Base-by-base conservation (phyloP, 2,329 filamentous ascomycete genomes). In the Xylariaceae sp. region DNA sequence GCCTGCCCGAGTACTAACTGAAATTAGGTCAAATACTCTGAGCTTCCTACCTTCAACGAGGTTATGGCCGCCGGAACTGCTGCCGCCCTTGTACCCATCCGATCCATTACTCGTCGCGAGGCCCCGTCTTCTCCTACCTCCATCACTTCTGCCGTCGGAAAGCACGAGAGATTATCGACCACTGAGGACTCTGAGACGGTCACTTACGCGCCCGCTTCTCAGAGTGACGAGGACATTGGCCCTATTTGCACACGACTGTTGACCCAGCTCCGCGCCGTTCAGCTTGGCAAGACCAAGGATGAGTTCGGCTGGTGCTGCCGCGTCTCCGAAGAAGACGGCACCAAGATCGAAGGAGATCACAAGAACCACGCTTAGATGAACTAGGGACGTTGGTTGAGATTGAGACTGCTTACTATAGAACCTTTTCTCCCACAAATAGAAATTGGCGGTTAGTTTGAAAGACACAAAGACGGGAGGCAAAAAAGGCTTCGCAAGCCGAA, bases 1-100 rank as follows among this genome's bases (percentile, higher is more conserved):
- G 23, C 34, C 8, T 37, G 52, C 18, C 23, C 15, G 42, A 34
- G 56, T 47, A 50, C 64, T 69, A 58, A 67, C 54, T 18, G 8
- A 10, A 11, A 37, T 15, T 66, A 87, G 82, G 88, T 91, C 74
- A 83, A 81, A 74, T 86, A 85, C 71, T 67, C 73, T 15, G 84
- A 87, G 69, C 77, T 86, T 15, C 74, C 78, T 9, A 66, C 70
- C 56, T 83, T 83, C 67, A 72, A 70, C 54, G 93, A 97, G 75
- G 87, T 99, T 55, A 86, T 97, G 75, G 94, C 93, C 3, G 92
- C 92, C 2, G 93, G 93, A 1, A 97, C 93, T 0, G 93, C 93
- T 0, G 93, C 92, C 0, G 90, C 90, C 0, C 80, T 99, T 56
- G 92, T 97, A 2, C 93, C 93, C 1, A 94, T 97, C 74, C 88